Conservation (phyloP, 2,329 filamentous ascomycete species). For the Cyphellophora europaea region DNA sequence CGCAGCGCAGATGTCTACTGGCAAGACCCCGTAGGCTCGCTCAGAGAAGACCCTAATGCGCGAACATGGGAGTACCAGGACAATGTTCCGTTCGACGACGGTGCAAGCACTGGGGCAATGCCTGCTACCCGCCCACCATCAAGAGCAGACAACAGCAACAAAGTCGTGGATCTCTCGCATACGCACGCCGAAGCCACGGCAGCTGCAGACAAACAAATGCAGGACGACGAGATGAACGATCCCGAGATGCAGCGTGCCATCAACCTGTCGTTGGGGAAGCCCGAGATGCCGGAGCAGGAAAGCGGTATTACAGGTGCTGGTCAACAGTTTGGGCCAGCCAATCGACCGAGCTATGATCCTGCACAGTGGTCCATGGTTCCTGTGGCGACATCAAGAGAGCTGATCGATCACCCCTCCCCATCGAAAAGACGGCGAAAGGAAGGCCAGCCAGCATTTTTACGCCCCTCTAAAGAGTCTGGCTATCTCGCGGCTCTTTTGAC, state of each 20-base stretch:
- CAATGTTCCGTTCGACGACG: conserved; percentile 22
- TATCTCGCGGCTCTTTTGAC: conserved; percentile 51
- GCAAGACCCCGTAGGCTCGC: conserved; percentile 27
- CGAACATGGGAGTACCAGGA: conserved; percentile 4
- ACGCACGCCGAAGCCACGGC: conserved; percentile 23
- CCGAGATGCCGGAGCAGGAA: conserved; percentile 39
- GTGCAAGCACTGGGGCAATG: conserved; percentile 25
- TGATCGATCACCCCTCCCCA: conserved; percentile 45
- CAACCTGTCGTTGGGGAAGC: conserved; percentile 34
- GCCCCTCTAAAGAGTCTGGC: conserved; percentile 42
- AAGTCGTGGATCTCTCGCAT: conserved; percentile 19
- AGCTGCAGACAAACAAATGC: conserved; percentile 12
- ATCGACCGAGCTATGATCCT: conserved; percentile 43
- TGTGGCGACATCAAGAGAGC: conserved; percentile 38
- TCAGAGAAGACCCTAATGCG: conserved; percentile 7
- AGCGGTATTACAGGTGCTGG: conserved; percentile 39
- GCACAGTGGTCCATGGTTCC: conserved; percentile 46
- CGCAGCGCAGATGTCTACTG: conserved; percentile 39
- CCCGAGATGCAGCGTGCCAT: conserved; percentile 36
- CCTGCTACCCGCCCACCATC: conserved; percentile 39
- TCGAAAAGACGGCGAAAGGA: conserved; percentile 37
- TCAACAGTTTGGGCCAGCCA: conserved; percentile 45
- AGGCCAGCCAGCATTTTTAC: conserved; percentile 48
- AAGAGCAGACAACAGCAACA: conserved; percentile 26
- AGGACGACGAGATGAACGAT: conserved; percentile 31